phyloP scores from a whole-genome alignment of 495 filamentous ascomycete genomes.

The Penicillium macrosclerotiorum region DNA sequence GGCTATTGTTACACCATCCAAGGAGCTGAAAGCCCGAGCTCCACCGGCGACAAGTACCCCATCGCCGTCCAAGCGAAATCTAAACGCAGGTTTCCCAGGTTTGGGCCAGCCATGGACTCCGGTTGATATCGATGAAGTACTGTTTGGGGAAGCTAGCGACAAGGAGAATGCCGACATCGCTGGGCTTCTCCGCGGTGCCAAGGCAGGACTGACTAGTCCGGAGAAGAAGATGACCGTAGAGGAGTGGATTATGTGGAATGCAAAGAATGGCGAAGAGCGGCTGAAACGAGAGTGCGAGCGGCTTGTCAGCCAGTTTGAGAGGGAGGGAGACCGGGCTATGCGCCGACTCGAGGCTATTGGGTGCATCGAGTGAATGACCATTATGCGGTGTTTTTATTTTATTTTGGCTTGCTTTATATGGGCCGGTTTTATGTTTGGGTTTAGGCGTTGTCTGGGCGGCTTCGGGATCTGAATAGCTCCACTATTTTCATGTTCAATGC shows the following conservation, averaged over 20 bases:
- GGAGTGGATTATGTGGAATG: constrained; percentile 85
- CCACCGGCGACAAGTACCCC: constrained; percentile 59
- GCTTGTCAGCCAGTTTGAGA: constrained; percentile 77
- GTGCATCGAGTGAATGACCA: constrained; percentile 41
- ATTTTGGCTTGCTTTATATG: constrained; percentile 13
- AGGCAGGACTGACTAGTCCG: constrained; percentile 63
- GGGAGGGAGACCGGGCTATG: constrained; percentile 75
- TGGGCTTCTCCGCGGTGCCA: constrained; percentile 43
- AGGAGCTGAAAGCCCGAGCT: constrained; percentile 31
- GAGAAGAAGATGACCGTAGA: constrained; percentile 91
- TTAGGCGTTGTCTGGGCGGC: constrained; percentile 21
- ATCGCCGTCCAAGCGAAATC: constrained; percentile 66
- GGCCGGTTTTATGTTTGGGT: constrained; percentile 13
- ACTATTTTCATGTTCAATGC: constrained; percentile 9
- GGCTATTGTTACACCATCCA: constrained; percentile 38
- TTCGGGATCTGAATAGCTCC: constrained; percentile 10
- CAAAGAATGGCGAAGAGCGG: constrained; percentile 72
- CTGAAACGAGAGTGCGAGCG: constrained; percentile 77
- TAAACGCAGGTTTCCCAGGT: constrained; percentile 52
- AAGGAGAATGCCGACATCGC: constrained; percentile 55
- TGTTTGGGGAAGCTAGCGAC: constrained; percentile 41
- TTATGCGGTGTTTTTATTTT: constrained; percentile 9
- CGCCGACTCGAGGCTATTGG: constrained; percentile 71
- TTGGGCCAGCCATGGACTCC: constrained; percentile 68
- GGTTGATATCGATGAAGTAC: constrained; percentile 66